phyloP scores from a whole-genome alignment of 345 rosid species.

The Ceriops decandra region DNA sequence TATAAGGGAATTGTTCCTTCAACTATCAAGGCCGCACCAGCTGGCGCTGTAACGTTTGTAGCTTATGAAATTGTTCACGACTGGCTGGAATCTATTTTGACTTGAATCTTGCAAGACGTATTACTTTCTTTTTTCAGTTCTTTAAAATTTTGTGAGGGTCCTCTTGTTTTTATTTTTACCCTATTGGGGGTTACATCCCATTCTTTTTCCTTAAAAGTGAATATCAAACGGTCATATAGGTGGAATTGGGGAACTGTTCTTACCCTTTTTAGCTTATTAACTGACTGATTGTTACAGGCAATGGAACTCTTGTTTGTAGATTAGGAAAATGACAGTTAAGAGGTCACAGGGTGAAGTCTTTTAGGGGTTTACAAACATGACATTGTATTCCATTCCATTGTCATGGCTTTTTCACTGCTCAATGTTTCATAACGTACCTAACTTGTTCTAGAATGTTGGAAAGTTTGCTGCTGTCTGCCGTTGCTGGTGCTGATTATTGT shows the following conservation, averaged over 20 bases:
- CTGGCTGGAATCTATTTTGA: constrained; percentile 69
- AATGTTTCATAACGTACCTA: too few species aligned
- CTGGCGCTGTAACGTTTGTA: constrained; percentile 94
- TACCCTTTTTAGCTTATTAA: background rate
- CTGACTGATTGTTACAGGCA: background rate
- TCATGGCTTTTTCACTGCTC: background rate
- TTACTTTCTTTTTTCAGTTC: constrained; percentile 4
- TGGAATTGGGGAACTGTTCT: background rate
- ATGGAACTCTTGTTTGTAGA: background rate
- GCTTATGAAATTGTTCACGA: constrained; percentile 73
- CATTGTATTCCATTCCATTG: background rate
- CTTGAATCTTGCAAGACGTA: constrained; percentile 29
- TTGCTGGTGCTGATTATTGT: too few species aligned
- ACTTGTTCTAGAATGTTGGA: too few species aligned
- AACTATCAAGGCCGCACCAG: constrained; percentile 96
- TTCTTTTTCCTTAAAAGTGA: constrained; percentile 20
- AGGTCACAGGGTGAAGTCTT: background rate
- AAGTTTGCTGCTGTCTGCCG: too few species aligned
- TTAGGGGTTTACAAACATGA: background rate
- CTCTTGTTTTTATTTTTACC: background rate
- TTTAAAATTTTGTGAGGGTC: too few species aligned
- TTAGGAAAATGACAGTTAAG: background rate
- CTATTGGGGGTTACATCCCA: constrained; percentile 16
- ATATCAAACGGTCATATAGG: constrained; percentile 11
- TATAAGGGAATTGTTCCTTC: constrained; percentile 94